Base-by-base conservation (phyloP, 1,284 basidiomycete genomes). In the Fomitopsis betulina region DNA sequence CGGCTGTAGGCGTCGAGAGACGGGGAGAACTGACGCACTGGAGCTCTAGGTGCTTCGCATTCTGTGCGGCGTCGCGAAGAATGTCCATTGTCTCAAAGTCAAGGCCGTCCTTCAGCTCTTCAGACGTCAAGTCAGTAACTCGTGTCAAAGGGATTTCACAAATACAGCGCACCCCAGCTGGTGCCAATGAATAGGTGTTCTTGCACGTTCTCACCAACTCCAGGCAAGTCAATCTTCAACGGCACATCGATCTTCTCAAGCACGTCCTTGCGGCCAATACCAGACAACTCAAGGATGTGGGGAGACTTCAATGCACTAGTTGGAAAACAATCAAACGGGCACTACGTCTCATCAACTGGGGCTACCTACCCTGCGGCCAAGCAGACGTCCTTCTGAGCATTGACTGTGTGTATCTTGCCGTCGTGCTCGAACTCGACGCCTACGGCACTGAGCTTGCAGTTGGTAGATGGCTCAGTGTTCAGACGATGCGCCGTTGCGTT, bases 371-470 rank as follows among this genome's bases (percentile, higher is more conserved):
- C 76, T 9, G 76, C 71, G 32, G 69, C 72, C 15, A 83, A 57
- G 27, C 81, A 73, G 52, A 82, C 73, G 57, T 81, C 68, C 51
- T 63, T 64, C 23, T 60, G 60, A 5, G 64, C 64, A 10, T 56
- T 60, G 13, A 68, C 72, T 3, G 58, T 55, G 54, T 69, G 65
- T 2, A 50, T 93, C 94, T 67, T 96, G 85, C 75, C 96, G 94
- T 75, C 63, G 52, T 67, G 54, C 3, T 61, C 47, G 53, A 75
- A 75, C 27, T 99, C 96, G 25, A 98, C 96, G 73, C 98, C 95
- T 59, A 98, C 82, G 38, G 98, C 85, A 5, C 94, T 96, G 73
- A 97, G 98, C 72, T 94, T 94, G 50, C 93, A 89, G 69, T 96
- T 93, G 68, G 82, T 79, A 9, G 93, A 95, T 21, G 93, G 94